Evolutionary conservation across 2,329 filamentous ascomycete species (phyloP).

Genomic region (Hypoxylon sp.): DNA sequence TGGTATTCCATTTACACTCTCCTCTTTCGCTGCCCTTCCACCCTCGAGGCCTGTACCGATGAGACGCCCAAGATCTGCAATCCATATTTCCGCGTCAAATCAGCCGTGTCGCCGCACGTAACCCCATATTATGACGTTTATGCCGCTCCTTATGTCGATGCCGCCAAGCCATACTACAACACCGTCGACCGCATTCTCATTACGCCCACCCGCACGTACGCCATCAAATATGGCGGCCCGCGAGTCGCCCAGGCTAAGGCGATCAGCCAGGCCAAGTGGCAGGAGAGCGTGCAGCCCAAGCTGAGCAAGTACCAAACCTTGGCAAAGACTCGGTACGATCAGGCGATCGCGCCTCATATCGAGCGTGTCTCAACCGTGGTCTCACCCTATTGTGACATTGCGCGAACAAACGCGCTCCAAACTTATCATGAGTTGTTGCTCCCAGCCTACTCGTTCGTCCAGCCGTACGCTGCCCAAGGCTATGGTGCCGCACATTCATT

Average conservation of each 20-base stretch:
- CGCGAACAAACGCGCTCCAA: slow-evolving; percentile 71
- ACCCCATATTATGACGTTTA: slow-evolving; percentile 89
- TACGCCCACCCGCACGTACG: slow-evolving; percentile 74
- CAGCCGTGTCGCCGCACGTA: slow-evolving; percentile 76
- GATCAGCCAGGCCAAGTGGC: slow-evolving; percentile 80
- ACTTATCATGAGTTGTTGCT: slow-evolving; percentile 79
- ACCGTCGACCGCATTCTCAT: slow-evolving; percentile 73
- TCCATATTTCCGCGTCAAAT: slow-evolving; percentile 78
- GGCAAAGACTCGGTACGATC: slow-evolving; percentile 75
- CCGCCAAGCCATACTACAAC: slow-evolving; percentile 80
- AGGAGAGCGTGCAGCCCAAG: slow-evolving; percentile 80
- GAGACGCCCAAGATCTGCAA: slow-evolving; percentile 83
- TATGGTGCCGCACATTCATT: slow-evolving; percentile 77
- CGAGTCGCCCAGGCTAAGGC: slow-evolving; percentile 74
- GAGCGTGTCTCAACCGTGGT: slow-evolving; percentile 68
- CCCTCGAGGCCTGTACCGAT: slow-evolving; percentile 74
- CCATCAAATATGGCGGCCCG: slow-evolving; percentile 80
- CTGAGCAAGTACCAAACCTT: slow-evolving; percentile 73
- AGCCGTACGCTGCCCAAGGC: slow-evolving; percentile 78
- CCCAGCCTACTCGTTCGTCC: slow-evolving; percentile 79
- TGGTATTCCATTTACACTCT: slow-evolving; percentile 90
- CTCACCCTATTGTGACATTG: slow-evolving; percentile 79
- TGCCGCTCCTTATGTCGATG: slow-evolving; percentile 83
- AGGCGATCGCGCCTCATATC: slow-evolving; percentile 79
- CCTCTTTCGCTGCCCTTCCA: slow-evolving; percentile 83